phyloP scores from a whole-genome alignment of 1,139 yeast species.

The Candida glucosophila region DNA sequence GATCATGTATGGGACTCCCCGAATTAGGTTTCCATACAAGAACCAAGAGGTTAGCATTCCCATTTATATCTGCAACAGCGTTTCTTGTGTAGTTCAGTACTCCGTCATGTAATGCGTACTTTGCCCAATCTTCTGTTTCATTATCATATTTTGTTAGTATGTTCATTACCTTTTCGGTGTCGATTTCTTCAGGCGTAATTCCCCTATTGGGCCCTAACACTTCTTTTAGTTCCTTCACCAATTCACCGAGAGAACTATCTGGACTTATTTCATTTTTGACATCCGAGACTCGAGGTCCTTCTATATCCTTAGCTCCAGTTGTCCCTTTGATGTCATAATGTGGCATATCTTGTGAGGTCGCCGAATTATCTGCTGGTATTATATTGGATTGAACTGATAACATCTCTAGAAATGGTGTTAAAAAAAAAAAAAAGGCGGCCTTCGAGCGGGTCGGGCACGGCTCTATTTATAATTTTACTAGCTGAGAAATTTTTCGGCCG shows the following conservation, averaged over 20 bases:
- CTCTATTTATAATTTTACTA: too few species aligned
- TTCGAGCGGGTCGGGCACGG: too few species aligned
- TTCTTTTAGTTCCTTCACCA: conserved; percentile 21
- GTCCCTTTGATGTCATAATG: background rate
- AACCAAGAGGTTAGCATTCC: conserved; percentile 59
- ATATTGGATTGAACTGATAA: too few species aligned
- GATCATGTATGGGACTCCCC: conserved; percentile 65
- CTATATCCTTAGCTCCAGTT: background rate
- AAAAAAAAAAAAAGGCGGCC: too few species aligned
- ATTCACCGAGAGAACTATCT: conserved; percentile 18
- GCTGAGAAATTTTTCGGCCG: too few species aligned
- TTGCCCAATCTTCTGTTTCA: conserved; percentile 47
- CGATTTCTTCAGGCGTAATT: conserved; percentile 42
- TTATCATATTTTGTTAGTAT: conserved; percentile 44
- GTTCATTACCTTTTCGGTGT: conserved; percentile 36
- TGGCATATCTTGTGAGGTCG: background rate
- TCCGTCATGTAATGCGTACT: conserved; percentile 49
- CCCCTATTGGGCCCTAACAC: conserved; percentile 31
- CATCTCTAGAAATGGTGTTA: too few species aligned
- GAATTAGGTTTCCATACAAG: conserved; percentile 70
- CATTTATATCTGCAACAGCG: conserved; percentile 59
- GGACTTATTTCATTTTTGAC: conserved; percentile 2
- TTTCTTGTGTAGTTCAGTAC: conserved; percentile 48
- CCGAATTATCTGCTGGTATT: background rate
- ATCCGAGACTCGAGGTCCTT: conserved; percentile 2